Evolutionary conservation across 352 stramenopile genomes (phyloP).

Genomic region (Globisporangium uncinulatum): DNA sequence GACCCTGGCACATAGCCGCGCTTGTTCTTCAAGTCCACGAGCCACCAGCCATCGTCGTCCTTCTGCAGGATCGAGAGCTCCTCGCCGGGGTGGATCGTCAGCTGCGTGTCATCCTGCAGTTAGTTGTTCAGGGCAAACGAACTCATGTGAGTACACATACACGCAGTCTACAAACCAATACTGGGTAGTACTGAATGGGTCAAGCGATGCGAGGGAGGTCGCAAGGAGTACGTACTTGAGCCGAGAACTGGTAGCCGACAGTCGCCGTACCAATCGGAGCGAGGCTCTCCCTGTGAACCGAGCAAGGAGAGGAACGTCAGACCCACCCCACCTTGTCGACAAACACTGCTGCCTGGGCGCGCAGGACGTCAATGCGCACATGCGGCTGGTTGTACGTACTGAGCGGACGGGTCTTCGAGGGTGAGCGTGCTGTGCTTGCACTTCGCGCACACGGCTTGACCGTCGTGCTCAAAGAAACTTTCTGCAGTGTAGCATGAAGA

Average conservation of each 20-base stretch:
- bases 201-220: not conserved
- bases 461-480: conserved; percentile 80
- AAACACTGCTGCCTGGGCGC: too few relatives aligned
- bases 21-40: conserved; percentile 59
- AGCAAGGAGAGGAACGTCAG: not conserved
- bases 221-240: conserved; percentile 15
- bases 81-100: conserved; percentile 77
- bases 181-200: too few relatives aligned
- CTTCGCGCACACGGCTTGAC: conserved; percentile 66
- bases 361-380: not conserved
- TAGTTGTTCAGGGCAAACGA: not conserved
- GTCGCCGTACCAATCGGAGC: conserved; percentile 42
- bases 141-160: not conserved
- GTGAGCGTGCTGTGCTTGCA: conserved; percentile 77
- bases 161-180: not conserved
- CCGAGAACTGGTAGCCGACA: conserved; percentile 71
- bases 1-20: conserved; percentile 78
- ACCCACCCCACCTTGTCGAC: not conserved
- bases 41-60: conserved; percentile 84
- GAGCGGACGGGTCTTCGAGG: conserved; percentile 28
- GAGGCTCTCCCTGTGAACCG: conserved; percentile 35
- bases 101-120: conserved; percentile 67
- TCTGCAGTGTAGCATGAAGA: conserved; percentile 27
- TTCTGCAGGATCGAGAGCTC: conserved; percentile 78
- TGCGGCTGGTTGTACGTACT: conserved; percentile 27